Conservation (phyloP, 495 filamentous ascomycete genomes). For the Zalerion maritima region DNA sequence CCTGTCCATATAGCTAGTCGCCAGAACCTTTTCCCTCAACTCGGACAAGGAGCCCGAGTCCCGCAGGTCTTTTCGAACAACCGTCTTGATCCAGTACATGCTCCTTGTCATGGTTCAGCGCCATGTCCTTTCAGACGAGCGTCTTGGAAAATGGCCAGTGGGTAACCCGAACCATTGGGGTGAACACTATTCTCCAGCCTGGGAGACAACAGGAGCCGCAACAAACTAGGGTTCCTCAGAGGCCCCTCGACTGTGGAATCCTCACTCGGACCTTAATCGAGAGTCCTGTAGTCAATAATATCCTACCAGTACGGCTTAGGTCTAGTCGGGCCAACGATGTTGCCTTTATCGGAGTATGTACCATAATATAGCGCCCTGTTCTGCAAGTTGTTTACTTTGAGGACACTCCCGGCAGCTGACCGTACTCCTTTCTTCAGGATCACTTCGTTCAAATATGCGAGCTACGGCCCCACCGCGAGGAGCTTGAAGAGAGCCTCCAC, state of each 20-base stretch:
- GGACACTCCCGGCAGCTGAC: constrained; percentile 11
- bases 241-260: constrained; percentile 45
- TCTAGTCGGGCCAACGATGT: constrained; percentile 63
- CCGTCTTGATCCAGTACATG: too few species aligned
- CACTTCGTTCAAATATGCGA: constrained; percentile 58
- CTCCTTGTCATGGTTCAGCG: too few species aligned
- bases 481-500: too few species aligned
- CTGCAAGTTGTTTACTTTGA: neutral
- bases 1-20: too few species aligned
- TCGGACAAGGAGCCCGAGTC: too few species aligned
- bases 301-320: constrained; percentile 66
- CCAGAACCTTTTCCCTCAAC: too few species aligned
- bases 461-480: constrained; percentile 41
- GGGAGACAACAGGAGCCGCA: constrained; percentile 9
- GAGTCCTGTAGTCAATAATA: constrained; percentile 61
- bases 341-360: constrained; percentile 68
- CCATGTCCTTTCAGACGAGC: constrained; percentile 34
- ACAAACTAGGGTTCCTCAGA: constrained; percentile 11
- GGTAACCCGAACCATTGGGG: constrained; percentile 30
- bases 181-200: constrained; percentile 10
- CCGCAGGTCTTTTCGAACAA: too few species aligned
- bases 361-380: constrained; percentile 13
- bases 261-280: constrained; percentile 62
- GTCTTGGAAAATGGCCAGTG: constrained; percentile 44
- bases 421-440: constrained; percentile 31